Base-by-base conservation (phyloP, 345 rosid species). In the Salix caprea region DNA sequence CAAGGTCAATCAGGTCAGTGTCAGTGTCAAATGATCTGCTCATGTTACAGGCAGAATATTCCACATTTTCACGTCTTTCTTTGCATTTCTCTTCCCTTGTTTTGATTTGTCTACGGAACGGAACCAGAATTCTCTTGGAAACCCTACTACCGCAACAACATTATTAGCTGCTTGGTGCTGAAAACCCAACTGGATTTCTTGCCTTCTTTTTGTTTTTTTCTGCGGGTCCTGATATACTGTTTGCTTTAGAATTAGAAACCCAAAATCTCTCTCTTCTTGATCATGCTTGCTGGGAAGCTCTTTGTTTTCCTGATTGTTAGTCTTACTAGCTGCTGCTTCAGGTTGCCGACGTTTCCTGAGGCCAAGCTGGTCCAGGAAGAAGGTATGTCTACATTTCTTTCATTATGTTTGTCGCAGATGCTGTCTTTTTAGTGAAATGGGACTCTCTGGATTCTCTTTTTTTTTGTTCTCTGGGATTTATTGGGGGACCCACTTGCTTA, bases 341-440 rank as follows among this genome's bases (percentile, higher is more conserved):
- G 46, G 62, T 68, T 86, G 83, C 78, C 78, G 73, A 73, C 72
- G 42, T 42, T 85, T 65, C 78, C 78, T 46, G 87, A 83, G 69
- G 79, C 86, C 6, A 86, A 81, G 82, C 76, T 91, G 81, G 89
- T 89, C 9, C 84, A 85, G 56, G 80, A 79, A 37, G 94, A 89
- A 87, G 94, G 96, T 87, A 30, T 37, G 86, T n/a, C 19, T 40
- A 12, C 11, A 58, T 75, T 32, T 65, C 76, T 74, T 32, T 66
- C 26, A 28, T 66, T 37, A 19, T 34, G 40, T 75, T 72, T 68
- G 60, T 18, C 2, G 24, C 48, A 37, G 44, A 23, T 21, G 14
- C 19, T 7, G 21, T 74, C 10, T 16, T 50, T 52, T 70, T 70
- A 26, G 39, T 13, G 21, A 6, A 69, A 16, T 72, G 67, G 14